These are phyloP conservation scores for Peronospora belbahrii DNA, from an alignment of 352 stramenopile species.

Conservation along the genomic window DNA sequence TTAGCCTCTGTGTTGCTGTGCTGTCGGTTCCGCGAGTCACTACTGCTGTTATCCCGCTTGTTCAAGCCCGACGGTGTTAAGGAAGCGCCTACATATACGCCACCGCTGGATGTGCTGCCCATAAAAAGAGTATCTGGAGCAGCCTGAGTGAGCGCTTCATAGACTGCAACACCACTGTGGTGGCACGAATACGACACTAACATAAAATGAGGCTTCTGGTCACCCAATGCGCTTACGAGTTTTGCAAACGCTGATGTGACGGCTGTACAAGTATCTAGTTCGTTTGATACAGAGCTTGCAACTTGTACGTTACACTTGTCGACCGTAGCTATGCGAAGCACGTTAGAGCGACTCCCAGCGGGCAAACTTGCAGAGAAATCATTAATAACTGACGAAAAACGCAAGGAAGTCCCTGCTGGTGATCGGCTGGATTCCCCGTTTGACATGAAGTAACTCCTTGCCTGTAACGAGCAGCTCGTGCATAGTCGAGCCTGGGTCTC, in stretches of 20 bases:
- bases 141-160: constrained; percentile 48
- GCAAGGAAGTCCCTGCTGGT: constrained; percentile 28
- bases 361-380: constrained; percentile 24
- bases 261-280: constrained; percentile 49
- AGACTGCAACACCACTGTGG: constrained; percentile 45
- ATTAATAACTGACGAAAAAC: constrained; percentile 20
- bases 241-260: constrained; percentile 47
- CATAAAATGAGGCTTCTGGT: constrained; percentile 69
- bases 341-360: constrained; percentile 17
- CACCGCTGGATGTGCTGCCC: constrained; percentile 62
- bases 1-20: constrained; percentile 15
- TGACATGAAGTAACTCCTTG: constrained; percentile 45
- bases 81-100: constrained; percentile 37
- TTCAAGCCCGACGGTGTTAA: constrained; percentile 11
- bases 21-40: constrained; percentile 28
- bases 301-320: constrained; percentile 58
- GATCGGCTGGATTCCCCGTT: constrained; percentile 26
- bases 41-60: constrained; percentile 23
- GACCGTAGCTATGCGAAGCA: constrained; percentile 11
- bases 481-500: constrained; percentile 72
- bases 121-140: constrained; percentile 78
- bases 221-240: constrained; percentile 48
- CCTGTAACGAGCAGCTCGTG: constrained; percentile 71
- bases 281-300: constrained; percentile 53
- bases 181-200: constrained; percentile 68